Base-by-base conservation (phyloP, 768 basidiomycete genomes). In the Panaeolus cyanescens region DNA sequence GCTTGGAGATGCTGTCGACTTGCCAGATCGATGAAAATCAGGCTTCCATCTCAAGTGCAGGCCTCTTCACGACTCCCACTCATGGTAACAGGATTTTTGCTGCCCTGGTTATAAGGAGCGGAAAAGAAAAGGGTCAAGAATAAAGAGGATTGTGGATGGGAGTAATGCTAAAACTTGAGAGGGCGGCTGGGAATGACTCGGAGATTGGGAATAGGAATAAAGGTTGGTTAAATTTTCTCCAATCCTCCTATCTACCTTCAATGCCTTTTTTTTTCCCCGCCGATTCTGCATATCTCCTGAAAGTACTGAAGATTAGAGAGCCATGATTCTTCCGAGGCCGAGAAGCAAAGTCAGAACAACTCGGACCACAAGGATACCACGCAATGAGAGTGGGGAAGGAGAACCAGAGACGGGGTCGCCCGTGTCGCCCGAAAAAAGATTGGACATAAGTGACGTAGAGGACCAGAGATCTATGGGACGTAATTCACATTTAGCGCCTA, bases 371-470 rank as follows among this genome's bases (percentile, higher is more conserved):
- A 84, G 22, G 83, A 69, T n/a, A 68, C 79, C 13, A 70, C 77
- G 0, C 37, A 60, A 4, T 70, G 72, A 6, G 70, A 69, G 0
- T 79, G 74, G n/a, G 60, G 71, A 37, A 33, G 64, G 8, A 68
- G 76, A 12, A 55, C 1, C 2, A 69, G 66, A 54, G n/a, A 59
- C 22, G n/a, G 55, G 25, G 45, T 82, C 76, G 5, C 83, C 85
- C 0, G 82, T 82, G n/a, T 39, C 85, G 79, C 89, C 88, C 90
- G 56, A 90, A 79, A 63, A 82, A 88, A 1, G 83, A 78, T 66
- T 88, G 78, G 59, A 88, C 85, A 36, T 83, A 78, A 6, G 75
- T 64, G 62, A 85, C 67, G 69, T 86, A 89, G 50, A 81, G 72
- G 36, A 87, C 78, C 71, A 89, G 83, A 1, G 88, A 87, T 83